Evolutionary conservation across 2,329 filamentous ascomycete species (phyloP).

Genomic region (Cladosporium phlei): DNA sequence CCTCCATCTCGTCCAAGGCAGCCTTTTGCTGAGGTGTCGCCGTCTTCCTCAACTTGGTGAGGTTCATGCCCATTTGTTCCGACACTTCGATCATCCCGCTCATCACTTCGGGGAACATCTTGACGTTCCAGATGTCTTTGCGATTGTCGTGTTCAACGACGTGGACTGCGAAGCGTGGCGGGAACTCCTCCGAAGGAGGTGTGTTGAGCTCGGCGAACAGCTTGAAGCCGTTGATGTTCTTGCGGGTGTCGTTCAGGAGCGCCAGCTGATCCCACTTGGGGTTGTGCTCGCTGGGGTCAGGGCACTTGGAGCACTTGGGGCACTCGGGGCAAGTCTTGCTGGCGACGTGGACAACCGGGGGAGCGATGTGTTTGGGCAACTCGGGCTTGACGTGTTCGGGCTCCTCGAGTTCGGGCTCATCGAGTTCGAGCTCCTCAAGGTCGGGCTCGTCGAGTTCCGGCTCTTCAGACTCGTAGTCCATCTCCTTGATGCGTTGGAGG

Average conservation of each 20-base stretch:
- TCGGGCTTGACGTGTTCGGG: no score
- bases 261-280: conserved; percentile 15
- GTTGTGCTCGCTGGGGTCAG: not conserved
- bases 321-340: not conserved
- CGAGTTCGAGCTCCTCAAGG: no score
- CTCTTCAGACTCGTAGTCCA: not conserved
- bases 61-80: no score
- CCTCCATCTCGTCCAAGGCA: no score
- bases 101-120: no score
- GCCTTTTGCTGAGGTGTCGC: not conserved
- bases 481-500: no score
- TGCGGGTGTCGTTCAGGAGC: conserved; percentile 21
- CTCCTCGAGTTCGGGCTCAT: no score
- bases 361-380: not conserved
- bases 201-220: not conserved
- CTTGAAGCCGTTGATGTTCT: conserved; percentile 21
- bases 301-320: not conserved
- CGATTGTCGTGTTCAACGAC: not conserved
- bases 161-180: not conserved
- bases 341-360: not conserved
- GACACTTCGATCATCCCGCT: no score
- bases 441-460: no score
- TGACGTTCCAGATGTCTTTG: conserved; percentile 7
- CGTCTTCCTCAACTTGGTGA: no score
- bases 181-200: not conserved